Conservation (phyloP, 805 yeast genomes). For the Maudiozyma turicensis region DNA sequence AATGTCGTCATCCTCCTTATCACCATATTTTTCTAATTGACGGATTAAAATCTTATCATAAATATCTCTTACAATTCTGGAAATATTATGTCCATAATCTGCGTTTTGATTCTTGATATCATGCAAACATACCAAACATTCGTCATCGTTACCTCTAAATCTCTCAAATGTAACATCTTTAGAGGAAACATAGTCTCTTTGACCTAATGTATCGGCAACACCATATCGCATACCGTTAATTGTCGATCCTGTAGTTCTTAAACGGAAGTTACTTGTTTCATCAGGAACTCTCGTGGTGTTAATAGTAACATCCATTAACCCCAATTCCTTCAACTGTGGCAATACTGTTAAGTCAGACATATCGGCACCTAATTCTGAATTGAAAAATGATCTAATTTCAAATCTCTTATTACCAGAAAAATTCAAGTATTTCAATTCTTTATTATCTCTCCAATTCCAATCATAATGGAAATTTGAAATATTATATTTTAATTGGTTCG, state of each 20-base stretch:
- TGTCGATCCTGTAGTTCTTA: constrained; percentile 81
- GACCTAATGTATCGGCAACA: constrained; percentile 80
- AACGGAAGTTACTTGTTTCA: constrained; percentile 70
- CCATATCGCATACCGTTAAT: constrained; percentile 75
- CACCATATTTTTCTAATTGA: constrained; percentile 31
- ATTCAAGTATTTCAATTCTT: constrained; percentile 65
- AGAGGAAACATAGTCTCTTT: constrained; percentile 50
- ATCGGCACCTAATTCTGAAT: constrained; percentile 41
- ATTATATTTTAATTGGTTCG: constrained; percentile 82
- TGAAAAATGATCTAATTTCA: constrained; percentile 61
- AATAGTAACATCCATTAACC: constrained; percentile 90
- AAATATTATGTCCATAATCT: constrained; percentile 51
- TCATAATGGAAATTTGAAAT: constrained; percentile 92
- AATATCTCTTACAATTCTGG: constrained; percentile 61
- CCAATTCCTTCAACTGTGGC: constrained; percentile 61
- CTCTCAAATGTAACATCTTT: constrained; percentile 83
- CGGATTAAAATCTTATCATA: constrained; percentile 59
- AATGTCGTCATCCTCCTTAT: constrained; percentile 34
- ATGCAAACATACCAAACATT: constrained; percentile 68
- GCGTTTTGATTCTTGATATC: constrained; percentile 61
- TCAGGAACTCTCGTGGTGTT: constrained; percentile 86
- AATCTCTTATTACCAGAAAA: constrained; percentile 88
- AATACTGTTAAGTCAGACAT: constrained; percentile 57
- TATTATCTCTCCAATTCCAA: constrained; percentile 94
- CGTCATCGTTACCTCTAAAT: constrained; percentile 78